These are phyloP conservation scores for Bjerkandera adusta DNA, from an alignment of 1,284 basidiomycete genomes.

Conservation along the genomic window DNA sequence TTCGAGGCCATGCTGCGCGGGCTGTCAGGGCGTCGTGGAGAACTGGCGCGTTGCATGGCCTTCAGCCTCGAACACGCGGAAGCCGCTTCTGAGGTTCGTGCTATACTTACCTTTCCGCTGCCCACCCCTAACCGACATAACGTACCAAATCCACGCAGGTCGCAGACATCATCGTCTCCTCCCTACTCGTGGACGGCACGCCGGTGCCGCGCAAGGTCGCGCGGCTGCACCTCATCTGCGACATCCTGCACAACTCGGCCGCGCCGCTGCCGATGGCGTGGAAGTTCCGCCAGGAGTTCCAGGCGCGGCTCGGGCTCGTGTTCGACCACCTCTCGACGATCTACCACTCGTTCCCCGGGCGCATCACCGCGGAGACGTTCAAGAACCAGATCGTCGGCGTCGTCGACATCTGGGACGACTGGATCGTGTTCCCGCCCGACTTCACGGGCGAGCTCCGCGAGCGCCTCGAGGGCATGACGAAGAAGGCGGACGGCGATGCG, in stretches of 20 bases:
- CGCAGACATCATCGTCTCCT: slow-evolving; percentile 82
- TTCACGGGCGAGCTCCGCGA: slow-evolving; percentile 71
- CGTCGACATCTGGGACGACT: slow-evolving; percentile 94
- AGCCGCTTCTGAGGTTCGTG: slow-evolving; percentile 80
- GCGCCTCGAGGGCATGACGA: slow-evolving; percentile 65
- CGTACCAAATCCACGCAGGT: no score
- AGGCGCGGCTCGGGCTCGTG: slow-evolving; percentile 80
- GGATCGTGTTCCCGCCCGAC: slow-evolving; percentile 89
- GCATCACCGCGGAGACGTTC: slow-evolving; percentile 92
- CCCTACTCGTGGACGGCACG: slow-evolving; percentile 82
- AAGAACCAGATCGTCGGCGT: slow-evolving; percentile 85
- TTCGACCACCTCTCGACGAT: slow-evolving; percentile 94
- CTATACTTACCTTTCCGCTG: background rate
- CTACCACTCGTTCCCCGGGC: slow-evolving; percentile 88
- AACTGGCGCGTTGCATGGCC: slow-evolving; percentile 92
- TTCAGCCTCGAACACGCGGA: slow-evolving; percentile 96
- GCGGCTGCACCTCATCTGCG: slow-evolving; percentile 92
- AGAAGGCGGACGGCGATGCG: slow-evolving; percentile 32
- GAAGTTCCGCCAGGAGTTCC: slow-evolving; percentile 93
- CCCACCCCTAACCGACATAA: slow-evolving; percentile 4
- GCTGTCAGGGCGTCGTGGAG: slow-evolving; percentile 83
- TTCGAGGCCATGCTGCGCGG: slow-evolving; percentile 90
- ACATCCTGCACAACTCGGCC: slow-evolving; percentile 96
- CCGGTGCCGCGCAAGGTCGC: slow-evolving; percentile 96
- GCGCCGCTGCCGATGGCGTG: slow-evolving; percentile 86